These are phyloP conservation scores for Colletotrichum sp. DNA, from an alignment of 2,329 filamentous ascomycete species.

Conservation along the genomic window DNA sequence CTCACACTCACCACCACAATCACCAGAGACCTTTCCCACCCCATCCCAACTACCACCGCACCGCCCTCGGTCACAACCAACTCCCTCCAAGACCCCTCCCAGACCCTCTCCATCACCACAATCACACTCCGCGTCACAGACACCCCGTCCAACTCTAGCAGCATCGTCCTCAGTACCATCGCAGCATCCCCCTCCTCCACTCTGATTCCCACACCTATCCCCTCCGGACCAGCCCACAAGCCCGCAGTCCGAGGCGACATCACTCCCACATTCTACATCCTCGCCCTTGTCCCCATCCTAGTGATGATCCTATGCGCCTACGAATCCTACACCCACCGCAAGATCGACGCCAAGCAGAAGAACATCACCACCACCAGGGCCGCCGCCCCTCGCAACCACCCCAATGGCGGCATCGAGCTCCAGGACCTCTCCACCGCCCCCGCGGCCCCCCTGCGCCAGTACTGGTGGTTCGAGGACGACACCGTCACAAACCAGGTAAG, in stretches of 20 bases:
- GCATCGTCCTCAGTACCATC: not conserved
- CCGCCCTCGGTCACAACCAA: rapidly evolving
- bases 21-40: not conserved
- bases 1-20: not conserved
- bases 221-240: not conserved
- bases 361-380: not conserved
- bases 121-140: not conserved
- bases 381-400: not conserved
- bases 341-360: not conserved
- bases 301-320: not conserved
- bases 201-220: not conserved
- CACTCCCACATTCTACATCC: constrained; percentile 4
- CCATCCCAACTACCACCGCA: not conserved
- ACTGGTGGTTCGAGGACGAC: constrained; percentile 17
- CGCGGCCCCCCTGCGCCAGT: not conserved
- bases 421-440: not conserved
- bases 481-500: constrained; percentile 8
- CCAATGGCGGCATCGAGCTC: constrained; percentile 19
- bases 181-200: not conserved
- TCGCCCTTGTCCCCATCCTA: constrained; percentile 14
- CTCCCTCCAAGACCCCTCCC: not conserved
- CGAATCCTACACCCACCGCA: not conserved
- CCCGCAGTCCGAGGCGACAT: constrained; percentile 5
- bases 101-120: not conserved
- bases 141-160: not conserved